These are phyloP conservation scores for Amauroascus verrucosus DNA, from an alignment of 2,329 filamentous ascomycete genomes.

Conservation along the genomic window DNA sequence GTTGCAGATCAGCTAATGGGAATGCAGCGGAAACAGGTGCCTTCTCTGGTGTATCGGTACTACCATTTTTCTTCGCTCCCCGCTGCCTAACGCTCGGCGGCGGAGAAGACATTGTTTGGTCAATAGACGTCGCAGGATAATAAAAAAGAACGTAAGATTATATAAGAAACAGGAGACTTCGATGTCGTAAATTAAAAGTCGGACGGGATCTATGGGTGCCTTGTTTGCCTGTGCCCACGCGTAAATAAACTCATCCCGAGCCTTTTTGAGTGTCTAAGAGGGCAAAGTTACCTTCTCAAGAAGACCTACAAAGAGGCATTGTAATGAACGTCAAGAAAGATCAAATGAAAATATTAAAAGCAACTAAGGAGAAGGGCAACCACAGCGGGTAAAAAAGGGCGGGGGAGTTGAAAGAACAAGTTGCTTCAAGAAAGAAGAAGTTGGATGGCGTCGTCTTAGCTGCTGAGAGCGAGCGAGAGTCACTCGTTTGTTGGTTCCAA, in stretches of 20 bases:
- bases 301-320: slow-evolving; percentile 14
- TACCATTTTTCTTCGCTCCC: slow-evolving; percentile 31
- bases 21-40: slow-evolving; percentile 3
- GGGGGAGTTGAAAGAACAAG: neutral
- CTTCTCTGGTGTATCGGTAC: slow-evolving; percentile 18
- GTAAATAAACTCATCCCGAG: no score
- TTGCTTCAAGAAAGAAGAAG: neutral
- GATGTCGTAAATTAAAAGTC: neutral
- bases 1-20: slow-evolving; percentile 12
- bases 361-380: neutral
- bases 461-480: no score
- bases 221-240: no score
- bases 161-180: neutral
- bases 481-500: no score
- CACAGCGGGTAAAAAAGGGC: neutral
- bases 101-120: slow-evolving; percentile 6
- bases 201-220: neutral
- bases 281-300: slow-evolving; percentile 1
- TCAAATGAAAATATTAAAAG: slow-evolving; percentile 4
- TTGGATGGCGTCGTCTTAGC: no score
- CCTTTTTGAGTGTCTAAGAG: no score
- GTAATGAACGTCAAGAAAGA: slow-evolving; percentile 18
- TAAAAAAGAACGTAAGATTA: neutral
- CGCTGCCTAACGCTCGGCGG: slow-evolving; percentile 35
- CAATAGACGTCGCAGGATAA: neutral